Percentiles rank a stretch among this genome's conserved stretches.
Conservation (phyloP, 2,329 filamentous ascomycete species). For the Amphichorda felina region DNA sequence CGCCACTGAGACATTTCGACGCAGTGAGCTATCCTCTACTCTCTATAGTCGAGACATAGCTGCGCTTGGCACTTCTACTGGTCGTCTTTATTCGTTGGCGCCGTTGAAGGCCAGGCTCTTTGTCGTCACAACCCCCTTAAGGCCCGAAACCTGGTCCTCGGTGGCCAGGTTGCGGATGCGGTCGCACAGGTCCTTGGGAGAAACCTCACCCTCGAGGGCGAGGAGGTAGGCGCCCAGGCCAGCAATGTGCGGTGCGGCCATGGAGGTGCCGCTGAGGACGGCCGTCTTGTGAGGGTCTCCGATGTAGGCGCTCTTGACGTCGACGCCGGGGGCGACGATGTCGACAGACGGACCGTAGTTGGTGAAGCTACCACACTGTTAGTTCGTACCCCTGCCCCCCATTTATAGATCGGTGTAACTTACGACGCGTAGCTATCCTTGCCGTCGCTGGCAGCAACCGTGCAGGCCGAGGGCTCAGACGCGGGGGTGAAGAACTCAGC, state of each 20-base stretch:
- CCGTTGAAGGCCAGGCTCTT: neutral
- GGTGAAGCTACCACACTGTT: slow-evolving; percentile 29
- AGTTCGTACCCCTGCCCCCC: too few species aligned
- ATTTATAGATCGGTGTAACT: too few species aligned
- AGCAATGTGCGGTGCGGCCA: slow-evolving; percentile 50
- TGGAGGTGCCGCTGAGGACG: slow-evolving; percentile 48
- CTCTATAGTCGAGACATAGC: too few species aligned
- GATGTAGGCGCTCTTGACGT: slow-evolving; percentile 35
- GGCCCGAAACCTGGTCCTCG: neutral
- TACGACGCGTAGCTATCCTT: neutral
- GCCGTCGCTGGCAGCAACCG: slow-evolving; percentile 36
- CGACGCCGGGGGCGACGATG: slow-evolving; percentile 36
- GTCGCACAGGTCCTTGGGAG: neutral
- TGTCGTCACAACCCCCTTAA: neutral
- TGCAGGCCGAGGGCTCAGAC: slow-evolving; percentile 32
- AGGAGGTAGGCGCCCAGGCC: slow-evolving; percentile 36
- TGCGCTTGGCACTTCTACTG: too few species aligned
- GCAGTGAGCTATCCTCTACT: too few species aligned
- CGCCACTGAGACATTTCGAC: too few species aligned
- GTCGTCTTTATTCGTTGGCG: neutral
- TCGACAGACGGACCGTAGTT: slow-evolving; percentile 38
- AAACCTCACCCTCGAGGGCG: neutral
- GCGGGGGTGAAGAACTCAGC: slow-evolving; percentile 30
- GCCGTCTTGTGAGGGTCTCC: slow-evolving; percentile 28
- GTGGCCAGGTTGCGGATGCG: neutral